Conservation (phyloP, 1,139 yeast species). For the Taiozyma onychis region DNA sequence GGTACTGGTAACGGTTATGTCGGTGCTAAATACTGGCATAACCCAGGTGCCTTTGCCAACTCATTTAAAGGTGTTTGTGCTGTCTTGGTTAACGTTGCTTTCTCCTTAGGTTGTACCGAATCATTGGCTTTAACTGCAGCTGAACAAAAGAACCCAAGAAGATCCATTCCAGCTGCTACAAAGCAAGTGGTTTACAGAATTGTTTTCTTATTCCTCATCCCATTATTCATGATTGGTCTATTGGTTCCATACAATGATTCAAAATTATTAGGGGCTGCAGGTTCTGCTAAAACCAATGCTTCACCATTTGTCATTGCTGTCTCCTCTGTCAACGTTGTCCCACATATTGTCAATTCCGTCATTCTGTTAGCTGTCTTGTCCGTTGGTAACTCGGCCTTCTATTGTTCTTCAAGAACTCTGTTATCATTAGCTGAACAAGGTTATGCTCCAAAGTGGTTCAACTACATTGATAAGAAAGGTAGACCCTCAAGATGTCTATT, state of each 20-base stretch:
- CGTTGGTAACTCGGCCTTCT: conserved; percentile 72
- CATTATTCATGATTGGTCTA: conserved; percentile 58
- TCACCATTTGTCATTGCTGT: conserved; percentile 79
- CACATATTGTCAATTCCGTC: conserved; percentile 70
- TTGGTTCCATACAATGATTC: conserved; percentile 58
- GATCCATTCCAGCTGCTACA: conserved; percentile 65
- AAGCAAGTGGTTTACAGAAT: conserved; percentile 78
- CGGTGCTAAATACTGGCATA: conserved; percentile 57
- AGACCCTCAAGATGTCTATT: conserved; percentile 52
- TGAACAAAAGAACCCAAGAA: conserved; percentile 77
- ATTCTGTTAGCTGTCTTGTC: conserved; percentile 63
- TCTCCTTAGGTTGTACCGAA: conserved; percentile 83
- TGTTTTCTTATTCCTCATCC: conserved; percentile 52
- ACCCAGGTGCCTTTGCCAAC: conserved; percentile 59
- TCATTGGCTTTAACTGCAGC: conserved; percentile 85
- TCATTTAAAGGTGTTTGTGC: conserved; percentile 74
- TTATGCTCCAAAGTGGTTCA: conserved; percentile 53
- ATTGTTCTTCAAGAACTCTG: conserved; percentile 53
- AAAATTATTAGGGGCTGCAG: conserved; percentile 37
- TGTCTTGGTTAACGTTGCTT: conserved; percentile 81
- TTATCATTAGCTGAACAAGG: conserved; percentile 55
- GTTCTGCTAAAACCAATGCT: conserved; percentile 41
- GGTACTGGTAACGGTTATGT: conserved; percentile 64
- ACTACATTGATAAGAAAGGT: conserved; percentile 51
- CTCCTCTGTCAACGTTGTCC: conserved; percentile 55